A percentile compares a stretch with the other conserved stretches of the same genome.
Evolutionary conservation across 2,329 filamentous ascomycete species (phyloP).

Genomic region (Elsinoe perseae): DNA sequence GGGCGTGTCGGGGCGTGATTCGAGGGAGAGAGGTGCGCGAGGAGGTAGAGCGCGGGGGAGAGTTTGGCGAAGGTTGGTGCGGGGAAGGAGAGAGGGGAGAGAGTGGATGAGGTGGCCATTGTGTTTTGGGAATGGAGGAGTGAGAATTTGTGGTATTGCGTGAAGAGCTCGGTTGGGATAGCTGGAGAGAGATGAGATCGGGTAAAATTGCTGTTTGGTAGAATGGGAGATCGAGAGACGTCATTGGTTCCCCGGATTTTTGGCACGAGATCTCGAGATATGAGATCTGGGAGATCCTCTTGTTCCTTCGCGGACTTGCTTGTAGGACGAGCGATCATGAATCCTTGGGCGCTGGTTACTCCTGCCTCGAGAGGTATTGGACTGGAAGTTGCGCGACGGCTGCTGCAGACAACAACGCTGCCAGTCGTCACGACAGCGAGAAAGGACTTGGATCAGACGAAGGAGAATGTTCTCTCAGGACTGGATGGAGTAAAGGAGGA

Average conservation of each 20-base stretch:
- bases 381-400: conserved; percentile 50
- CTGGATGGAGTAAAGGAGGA: conserved; percentile 40
- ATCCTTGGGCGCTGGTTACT: conserved; percentile 45
- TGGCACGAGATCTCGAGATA: not conserved
- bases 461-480: conserved; percentile 43
- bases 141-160: conserved; percentile 5
- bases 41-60: conserved; percentile 79
- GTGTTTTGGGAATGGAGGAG: not conserved
- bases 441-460: conserved; percentile 44
- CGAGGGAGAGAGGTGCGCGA: conserved; percentile 69
- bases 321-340: conserved; percentile 27
- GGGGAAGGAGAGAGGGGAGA: conserved; percentile 41
- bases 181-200: not conserved
- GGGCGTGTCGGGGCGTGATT: conserved; percentile 58
- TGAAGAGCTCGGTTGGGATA: conserved; percentile 4
- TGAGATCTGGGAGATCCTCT: not conserved
- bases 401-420: conserved; percentile 50
- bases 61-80: conserved; percentile 78
- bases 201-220: not conserved
- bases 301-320: not conserved
- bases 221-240: not conserved
- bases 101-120: conserved; percentile 17
- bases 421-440: conserved; percentile 56
- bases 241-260: conserved; percentile 12
- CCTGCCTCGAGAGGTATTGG: conserved; percentile 59